Evolutionary conservation across 805 yeast genomes (phyloP), one percentile per base, ranked within the genome.

Genomic region (Wickerhamomyces canadensis): DNA sequence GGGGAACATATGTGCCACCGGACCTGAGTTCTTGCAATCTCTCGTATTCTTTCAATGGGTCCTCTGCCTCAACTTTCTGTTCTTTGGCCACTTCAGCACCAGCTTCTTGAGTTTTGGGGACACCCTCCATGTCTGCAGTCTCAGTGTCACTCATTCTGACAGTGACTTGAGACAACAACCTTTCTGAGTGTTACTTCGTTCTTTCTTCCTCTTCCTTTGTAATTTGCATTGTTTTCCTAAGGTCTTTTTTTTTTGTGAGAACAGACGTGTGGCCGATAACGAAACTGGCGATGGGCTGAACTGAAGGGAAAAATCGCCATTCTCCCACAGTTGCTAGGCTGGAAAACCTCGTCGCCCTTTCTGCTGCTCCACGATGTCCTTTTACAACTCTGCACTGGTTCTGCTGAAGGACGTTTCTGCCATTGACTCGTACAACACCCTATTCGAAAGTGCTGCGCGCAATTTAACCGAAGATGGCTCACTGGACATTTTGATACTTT

Each of bases 1-100:
- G 79, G 4, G 81, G 80, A 1, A 76, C 67, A 47, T 75, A 74
- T 19, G 63, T 58, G 1, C 78, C 79, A 12, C 70, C 68, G 0
- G 68, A 57, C 23, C 63, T 53, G 26, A 70, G 35, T 19, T 38
- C 62, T 47, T 61, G 42, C 12, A 70, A 53, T 31, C 61, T 57
- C 23, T 61, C 52, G 38, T 62, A 59, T 48, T 67, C 68, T 24
- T 59, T 60, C 26, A 51, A 55, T 4, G 61, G 48, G 35, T 57
- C 52, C 8, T 43, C 7, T 19, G 31, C 44, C 19, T 28, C 37
- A 4, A 11, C 25, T 30, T 26, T 25, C 10, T 34, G 48, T 12
- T 29, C 40, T 10, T 19, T 17, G 4, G 18, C n/a, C 1, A 19
- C 43, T 13, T 28, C 17, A 6, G 9, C 4, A 6, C n/a, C 23